Conservation (phyloP, 768 basidiomycete genomes). For the Neoboletus subvelutipes region DNA sequence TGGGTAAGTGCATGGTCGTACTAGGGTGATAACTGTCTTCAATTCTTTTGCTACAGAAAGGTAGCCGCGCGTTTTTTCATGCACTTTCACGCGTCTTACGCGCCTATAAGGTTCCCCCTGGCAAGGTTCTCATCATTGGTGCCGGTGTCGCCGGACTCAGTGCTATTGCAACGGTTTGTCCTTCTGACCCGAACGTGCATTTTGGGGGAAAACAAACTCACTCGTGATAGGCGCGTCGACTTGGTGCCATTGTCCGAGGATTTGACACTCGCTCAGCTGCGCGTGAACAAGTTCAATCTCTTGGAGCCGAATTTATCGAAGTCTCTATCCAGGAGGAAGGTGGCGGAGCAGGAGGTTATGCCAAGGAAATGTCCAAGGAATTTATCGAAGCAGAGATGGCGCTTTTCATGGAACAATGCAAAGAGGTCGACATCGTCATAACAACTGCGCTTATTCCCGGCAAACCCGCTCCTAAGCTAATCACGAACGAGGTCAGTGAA, state of each 20-base stretch:
- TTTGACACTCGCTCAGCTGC: constrained; percentile 86
- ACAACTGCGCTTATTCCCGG: constrained; percentile 89
- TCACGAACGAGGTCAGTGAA: constrained; percentile 57
- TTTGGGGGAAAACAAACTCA: not conserved
- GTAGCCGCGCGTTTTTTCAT: constrained; percentile 24
- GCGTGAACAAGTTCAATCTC: constrained; percentile 85
- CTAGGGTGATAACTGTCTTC: constrained; percentile 9
- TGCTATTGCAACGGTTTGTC: constrained; percentile 76
- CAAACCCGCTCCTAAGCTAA: constrained; percentile 81
- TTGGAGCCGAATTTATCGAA: constrained; percentile 89
- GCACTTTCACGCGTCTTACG: constrained; percentile 17
- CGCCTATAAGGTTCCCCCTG: constrained; percentile 67
- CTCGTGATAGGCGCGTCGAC: constrained; percentile 61
- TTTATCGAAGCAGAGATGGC: constrained; percentile 89
- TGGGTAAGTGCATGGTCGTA: constrained; percentile 52
- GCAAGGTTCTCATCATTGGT: constrained; percentile 85
- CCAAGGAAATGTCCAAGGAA: constrained; percentile 88
- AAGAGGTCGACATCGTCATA: constrained; percentile 86
- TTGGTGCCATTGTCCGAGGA: constrained; percentile 86
- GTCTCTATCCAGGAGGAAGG: constrained; percentile 80
- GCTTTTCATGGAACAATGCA: constrained; percentile 83
- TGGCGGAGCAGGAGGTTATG: constrained; percentile 80
- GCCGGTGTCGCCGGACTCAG: constrained; percentile 88
- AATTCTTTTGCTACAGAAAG: constrained; percentile 36
- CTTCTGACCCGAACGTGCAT: not conserved